Base-by-base conservation (phyloP, 495 filamentous ascomycete species). In the Opeltia flavorubescens region DNA sequence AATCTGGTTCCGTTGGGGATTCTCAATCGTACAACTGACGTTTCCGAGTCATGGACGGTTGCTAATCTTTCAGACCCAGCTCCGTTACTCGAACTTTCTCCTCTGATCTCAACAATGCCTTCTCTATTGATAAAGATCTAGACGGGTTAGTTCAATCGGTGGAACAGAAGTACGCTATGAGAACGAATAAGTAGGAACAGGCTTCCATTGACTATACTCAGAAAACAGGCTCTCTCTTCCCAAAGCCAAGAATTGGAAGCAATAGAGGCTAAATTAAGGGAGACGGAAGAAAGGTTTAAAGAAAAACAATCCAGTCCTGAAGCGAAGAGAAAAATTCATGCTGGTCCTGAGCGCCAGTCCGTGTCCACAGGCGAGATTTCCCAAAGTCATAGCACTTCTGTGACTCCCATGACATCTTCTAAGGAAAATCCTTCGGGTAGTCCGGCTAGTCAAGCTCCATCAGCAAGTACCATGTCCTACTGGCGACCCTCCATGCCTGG, bases 21-120 rank as follows among this genome's bases (percentile, higher is more conserved):
- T n/a, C n/a, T 36, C 34, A 18, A 36, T 36, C 34, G 34, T 36
- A 36, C 34, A 36, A 6, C 7, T 36, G 15, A 18, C n/a, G n/a
- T 17, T 17, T 36, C 3, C 34, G 13, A 41, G 5, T 2, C 25
- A 11, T 3, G 7, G 38, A 41, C 21, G 12, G 21, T 25, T 25
- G 13, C 17, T 41, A 21, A 41, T 41, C 11, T n/a, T 18, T 36
- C 20, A 36, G 34, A 18, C 34, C 24, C 65, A 95, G 89, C 48
- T 89, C 84, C 46, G 79, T 94, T 62, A 89, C 88, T 21, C 80
- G 81, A 47, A 82, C 79, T 47, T 95, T 96, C 69, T 86, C 86
- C 26, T 68, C 80, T 21, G 83, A 84, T 57, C 72, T 96, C 45
- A 84, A 93, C 66, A 84, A 87, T 61, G 80, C 88, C 50, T 96